A percentile compares a stretch with the other conserved stretches of the same genome.
These are phyloP conservation scores for Massarina eburnea DNA, from an alignment of 2,329 filamentous ascomycete species.

Conservation along the genomic window DNA sequence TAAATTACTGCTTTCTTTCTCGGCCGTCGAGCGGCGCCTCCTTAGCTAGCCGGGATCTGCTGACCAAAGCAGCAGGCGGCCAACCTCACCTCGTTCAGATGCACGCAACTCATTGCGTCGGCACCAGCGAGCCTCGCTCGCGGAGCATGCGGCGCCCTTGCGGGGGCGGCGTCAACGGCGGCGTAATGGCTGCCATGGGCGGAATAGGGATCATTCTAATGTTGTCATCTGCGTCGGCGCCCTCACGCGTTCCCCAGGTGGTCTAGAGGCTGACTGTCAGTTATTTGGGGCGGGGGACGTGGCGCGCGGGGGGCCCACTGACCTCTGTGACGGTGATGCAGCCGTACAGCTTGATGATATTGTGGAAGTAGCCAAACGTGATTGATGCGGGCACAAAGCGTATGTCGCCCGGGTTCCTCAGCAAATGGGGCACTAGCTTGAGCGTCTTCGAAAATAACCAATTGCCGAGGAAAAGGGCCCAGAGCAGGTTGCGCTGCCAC, in stretches of 20 bases:
- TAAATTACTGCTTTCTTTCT: conserved; percentile 37
- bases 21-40: conserved; percentile 23
- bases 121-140: conserved; percentile 35
- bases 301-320: conserved; percentile 28
- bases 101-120: conserved; percentile 19
- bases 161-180: conserved; percentile 37
- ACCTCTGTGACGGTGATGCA: conserved; percentile 65
- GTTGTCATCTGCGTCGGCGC: conserved; percentile 73
- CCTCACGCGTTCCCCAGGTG: conserved; percentile 91
- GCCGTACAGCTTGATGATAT: conserved; percentile 88
- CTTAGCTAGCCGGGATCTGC: conserved; percentile 19
- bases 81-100: not conserved
- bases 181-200: conserved; percentile 35
- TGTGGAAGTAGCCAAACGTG: conserved; percentile 89
- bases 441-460: conserved; percentile 83
- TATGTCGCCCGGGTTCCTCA: conserved; percentile 79
- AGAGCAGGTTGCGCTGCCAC: conserved; percentile 31
- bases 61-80: conserved; percentile 24
- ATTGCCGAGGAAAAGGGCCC: conserved; percentile 42
- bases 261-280: conserved; percentile 59
- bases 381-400: conserved; percentile 82
- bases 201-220: conserved; percentile 43
- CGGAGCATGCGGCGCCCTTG: conserved; percentile 37
- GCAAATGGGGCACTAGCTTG: conserved; percentile 85
- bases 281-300: conserved; percentile 12